Base-by-base conservation (phyloP, 345 rosid genomes). In the Corchorus olitorius region DNA sequence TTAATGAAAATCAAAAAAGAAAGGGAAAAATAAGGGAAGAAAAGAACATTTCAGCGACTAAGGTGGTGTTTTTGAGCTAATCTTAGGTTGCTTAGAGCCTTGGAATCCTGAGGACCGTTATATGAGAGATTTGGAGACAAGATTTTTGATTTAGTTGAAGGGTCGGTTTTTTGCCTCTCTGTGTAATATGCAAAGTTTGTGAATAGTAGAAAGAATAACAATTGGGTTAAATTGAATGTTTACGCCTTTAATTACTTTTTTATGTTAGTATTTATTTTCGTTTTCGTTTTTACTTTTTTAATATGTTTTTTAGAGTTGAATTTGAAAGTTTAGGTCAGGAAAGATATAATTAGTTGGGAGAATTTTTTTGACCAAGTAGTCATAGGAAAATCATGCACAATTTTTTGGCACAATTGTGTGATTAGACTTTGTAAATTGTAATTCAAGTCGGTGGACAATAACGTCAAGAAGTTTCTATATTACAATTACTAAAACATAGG, bases 41-140 rank as follows among this genome's bases (percentile, higher is more conserved):
- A 87, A 90, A 84, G 85, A 87, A 92, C 94, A 72, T 83, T 80
- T 76, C 83, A 93, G 85, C 98, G 61, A 82, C 89, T 70, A 79
- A 37, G 55, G 37, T 33, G 75, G 11, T 61, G 22, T 39, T 75
- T 6, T 71, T 48, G 86, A 78, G 84, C 85, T 80, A 79, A 76
- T 78, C 80, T 77, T 59, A 1, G 87, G 83, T 88, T 85, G 87
- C 93, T 91, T 88, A 83, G 86, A 87, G 81, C 88, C 86, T 82
- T 20, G 79, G 87, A 79, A 78, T 84, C 84, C 89, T 86, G 78
- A 75, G 76, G 82, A 83, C 85, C 85, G 91, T 89, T 89, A 85
- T 78, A 41, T 33, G 61, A 76, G 66, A 66, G 59, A 62, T 16
- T 56, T 20, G 27, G 19, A 43, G 76, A 77, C 76, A 75, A 75